Evolutionary conservation across 1,284 basidiomycete species (phyloP).

Genomic region (Leccinum griseonigrum): DNA sequence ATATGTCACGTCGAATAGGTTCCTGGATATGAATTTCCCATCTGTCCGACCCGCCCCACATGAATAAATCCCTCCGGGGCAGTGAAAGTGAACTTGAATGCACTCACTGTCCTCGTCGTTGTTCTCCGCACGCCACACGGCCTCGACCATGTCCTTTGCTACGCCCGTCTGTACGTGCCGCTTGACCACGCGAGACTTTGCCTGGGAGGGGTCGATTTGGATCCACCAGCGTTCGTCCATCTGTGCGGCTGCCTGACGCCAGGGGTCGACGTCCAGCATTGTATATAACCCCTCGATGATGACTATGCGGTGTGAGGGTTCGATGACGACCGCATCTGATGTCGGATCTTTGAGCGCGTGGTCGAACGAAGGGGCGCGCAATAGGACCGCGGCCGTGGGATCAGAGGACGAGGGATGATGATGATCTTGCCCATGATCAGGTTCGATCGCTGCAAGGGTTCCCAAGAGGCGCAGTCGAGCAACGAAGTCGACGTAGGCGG

Average conservation of each 20-base stretch:
- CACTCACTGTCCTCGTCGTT: slow-evolving; percentile 79
- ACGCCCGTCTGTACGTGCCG: slow-evolving; percentile 79
- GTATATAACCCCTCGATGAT: slow-evolving; percentile 86
- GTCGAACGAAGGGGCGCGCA: slow-evolving; percentile 73
- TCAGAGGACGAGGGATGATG: neutral
- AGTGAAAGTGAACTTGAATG: neutral
- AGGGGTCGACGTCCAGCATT: slow-evolving; percentile 68
- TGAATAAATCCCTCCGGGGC: neutral
- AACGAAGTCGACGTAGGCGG: slow-evolving; percentile 66
- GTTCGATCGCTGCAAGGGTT: neutral
- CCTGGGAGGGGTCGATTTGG: slow-evolving; percentile 58
- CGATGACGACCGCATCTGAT: slow-evolving; percentile 50
- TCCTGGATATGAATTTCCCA: slow-evolving; percentile 19
- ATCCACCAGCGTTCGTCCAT: slow-evolving; percentile 84
- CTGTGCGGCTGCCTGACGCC: slow-evolving; percentile 63
- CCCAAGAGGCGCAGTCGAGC: slow-evolving; percentile 42
- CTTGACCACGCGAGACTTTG: slow-evolving; percentile 62
- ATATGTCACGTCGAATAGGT: slow-evolving; percentile 23
- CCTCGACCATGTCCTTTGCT: slow-evolving; percentile 62
- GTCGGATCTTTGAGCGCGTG: slow-evolving; percentile 66
- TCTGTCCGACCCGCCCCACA: slow-evolving; percentile 14
- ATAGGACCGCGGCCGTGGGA: slow-evolving; percentile 32
- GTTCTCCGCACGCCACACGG: slow-evolving; percentile 65
- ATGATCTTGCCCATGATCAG: slow-evolving; percentile 1
- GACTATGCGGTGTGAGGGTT: slow-evolving; percentile 67